Base-by-base conservation (phyloP, 768 basidiomycete genomes). In the Chalciporus chontae region DNA sequence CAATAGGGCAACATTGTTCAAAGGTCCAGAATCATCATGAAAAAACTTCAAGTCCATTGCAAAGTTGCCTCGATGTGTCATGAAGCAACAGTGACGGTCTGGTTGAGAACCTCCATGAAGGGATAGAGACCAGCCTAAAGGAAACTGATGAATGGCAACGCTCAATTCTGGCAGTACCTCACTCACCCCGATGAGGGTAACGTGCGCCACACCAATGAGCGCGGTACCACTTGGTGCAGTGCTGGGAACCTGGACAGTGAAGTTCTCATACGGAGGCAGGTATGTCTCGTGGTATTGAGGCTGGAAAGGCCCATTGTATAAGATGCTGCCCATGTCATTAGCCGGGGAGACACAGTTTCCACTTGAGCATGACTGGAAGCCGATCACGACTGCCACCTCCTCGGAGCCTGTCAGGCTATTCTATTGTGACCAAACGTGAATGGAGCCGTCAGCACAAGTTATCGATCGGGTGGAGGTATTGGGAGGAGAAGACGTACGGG, bases 351-450 rank as follows among this genome's bases (percentile, higher is more conserved):
- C 39, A 40, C 67, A 67, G 65, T 38, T 56, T 47, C 27, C 42
- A 52, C 17, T 17, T 15, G 69, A 36, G 57, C 77, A 80, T 27
- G 71, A 70, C 39, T 66, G 62, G 24, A 80, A 31, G 6, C 69
- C 76, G 45, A 80, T 71, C 24, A 73, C 73, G 43, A 80, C 60
- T 13, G 71, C 75, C 3, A 80, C 71, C 50, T 79, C 77, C 32
- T 59, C 63, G 9, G 73, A 73, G 10, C 66, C 65, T 2, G 72
- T 65, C 18, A 76, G 57, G 8, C 65, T 43, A 45, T 73, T 59
- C 75, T 77, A 37, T 5, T 10, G 19, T 10, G 37, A 9, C 15
- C 8, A 38, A 44, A 29, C 6, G 3, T 1, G 24, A 18, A 26
- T 7, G 1, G 17, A 0, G 9, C 34, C 27, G 38, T 57, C 13